Evolutionary conservation across 2,329 filamentous ascomycete species (phyloP), one percentile per base, ranked within the genome.

Genomic region (Aspergillus aculeatus): DNA sequence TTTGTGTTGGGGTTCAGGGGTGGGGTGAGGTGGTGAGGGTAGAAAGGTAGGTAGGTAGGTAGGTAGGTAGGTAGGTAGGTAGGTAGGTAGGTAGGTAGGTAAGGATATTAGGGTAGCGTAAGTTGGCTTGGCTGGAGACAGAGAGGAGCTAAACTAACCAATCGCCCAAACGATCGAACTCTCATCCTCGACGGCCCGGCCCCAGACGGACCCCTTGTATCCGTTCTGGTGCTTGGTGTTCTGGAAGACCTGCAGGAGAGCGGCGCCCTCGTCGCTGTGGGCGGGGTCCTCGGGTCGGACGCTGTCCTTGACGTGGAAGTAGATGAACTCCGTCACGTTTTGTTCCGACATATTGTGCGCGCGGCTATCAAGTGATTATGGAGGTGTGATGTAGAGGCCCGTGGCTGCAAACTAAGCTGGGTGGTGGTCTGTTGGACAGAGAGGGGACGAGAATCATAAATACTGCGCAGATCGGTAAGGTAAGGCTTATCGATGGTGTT

Each of bases 251-350:
- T 66, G 50, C 16, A 73, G 58, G 19, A 78, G 68, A 6, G 64
- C 54, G 19, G 64, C 54, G n/a, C 75, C 76, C 47, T 70, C 69
- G 19, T 70, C 67, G 56, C 66, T 77, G 53, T 19, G 38, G 29
- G 63, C 62, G 16, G 71, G 70, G 41, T 76, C 73, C 62, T 77
- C 76, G 10, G 75, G 76, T 58, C 70, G 72, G 23, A 78, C 71
- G 32, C 69, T 65, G n/a, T 68, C 52, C 64, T 73, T 76, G 32
- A 76, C 57, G 26, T 71, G 71, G 68, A 78, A 73, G 59, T 70
- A 74, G 58, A 77, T 65, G 58, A 78, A 70, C 64, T 78, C 70
- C 52, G 64, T 71, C 64, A 73, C 66, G 54, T 62, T 60, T 44
- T 44, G 38, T 44, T 44, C 41, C 32, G 70, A 59, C 71, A 74